Percentiles rank a stretch among this genome's conserved stretches.
Conservation (phyloP, 768 basidiomycete species). For the Boletus rubropictus region DNA sequence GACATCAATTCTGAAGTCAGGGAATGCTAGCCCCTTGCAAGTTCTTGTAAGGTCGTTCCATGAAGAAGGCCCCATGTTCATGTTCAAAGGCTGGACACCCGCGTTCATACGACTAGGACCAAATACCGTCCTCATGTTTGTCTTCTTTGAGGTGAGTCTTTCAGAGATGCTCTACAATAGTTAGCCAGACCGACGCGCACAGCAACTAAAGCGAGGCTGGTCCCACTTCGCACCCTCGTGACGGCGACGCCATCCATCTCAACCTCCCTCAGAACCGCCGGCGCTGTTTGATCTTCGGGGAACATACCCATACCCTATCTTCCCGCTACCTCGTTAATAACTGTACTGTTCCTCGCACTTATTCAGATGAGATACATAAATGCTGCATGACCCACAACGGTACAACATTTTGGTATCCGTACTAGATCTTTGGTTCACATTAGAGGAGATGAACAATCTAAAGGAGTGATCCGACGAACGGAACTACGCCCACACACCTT, state of each 20-base stretch:
- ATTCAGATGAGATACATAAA: constrained; percentile 6
- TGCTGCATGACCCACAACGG: not conserved
- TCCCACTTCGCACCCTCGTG: constrained; percentile 7
- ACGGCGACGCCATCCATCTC: not conserved
- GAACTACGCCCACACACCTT: too few relatives aligned
- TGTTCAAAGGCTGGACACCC: constrained; percentile 89
- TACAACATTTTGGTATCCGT: too few relatives aligned
- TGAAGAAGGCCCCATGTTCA: constrained; percentile 69
- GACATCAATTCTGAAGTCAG: constrained; percentile 39
- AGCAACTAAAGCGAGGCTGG: constrained; percentile 75
- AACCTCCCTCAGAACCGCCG: not conserved
- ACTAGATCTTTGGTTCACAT: constrained; percentile 2
- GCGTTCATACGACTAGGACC: constrained; percentile 81
- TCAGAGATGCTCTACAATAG: not conserved
- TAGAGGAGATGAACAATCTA: not conserved
- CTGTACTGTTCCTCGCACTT: constrained; percentile 1
- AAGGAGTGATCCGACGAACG: too few relatives aligned
- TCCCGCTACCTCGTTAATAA: constrained; percentile 1
- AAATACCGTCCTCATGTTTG: constrained; percentile 79
- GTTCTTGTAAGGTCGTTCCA: constrained; percentile 56
- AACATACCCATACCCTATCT: constrained; percentile 5
- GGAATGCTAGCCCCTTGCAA: constrained; percentile 41
- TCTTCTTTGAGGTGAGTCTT: constrained; percentile 70
- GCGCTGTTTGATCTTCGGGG: not conserved
- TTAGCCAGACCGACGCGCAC: constrained; percentile 8